Conservation (phyloP, 345 rosid species). For the Pugionium cornutum region DNA sequence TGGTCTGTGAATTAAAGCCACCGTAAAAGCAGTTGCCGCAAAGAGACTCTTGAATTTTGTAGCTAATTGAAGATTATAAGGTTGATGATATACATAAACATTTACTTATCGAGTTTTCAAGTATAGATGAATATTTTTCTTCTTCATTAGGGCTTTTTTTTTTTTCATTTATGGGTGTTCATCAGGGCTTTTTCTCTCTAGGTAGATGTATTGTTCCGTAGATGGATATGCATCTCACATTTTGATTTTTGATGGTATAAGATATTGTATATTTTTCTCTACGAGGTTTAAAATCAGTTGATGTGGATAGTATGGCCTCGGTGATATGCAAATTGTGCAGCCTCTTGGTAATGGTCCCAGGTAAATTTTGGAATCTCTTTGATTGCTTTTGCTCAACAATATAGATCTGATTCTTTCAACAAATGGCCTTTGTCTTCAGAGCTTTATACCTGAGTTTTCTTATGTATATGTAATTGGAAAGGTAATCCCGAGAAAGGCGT, state of each 20-base stretch:
- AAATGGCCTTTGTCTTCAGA: background rate
- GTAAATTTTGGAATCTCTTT: constrained; percentile 40
- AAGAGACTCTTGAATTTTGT: constrained; percentile 4
- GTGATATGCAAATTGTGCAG: constrained; percentile 68
- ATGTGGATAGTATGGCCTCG: constrained; percentile 57
- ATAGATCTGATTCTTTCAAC: background rate
- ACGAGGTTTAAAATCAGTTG: constrained; percentile 53
- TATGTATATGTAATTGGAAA: constrained; percentile 34
- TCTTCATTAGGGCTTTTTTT: background rate
- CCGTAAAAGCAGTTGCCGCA: background rate
- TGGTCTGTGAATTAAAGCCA: constrained; percentile 5
- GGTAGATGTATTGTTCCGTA: constrained; percentile 5
- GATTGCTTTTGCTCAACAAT: constrained; percentile 7
- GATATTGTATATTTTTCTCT: constrained; percentile 21
- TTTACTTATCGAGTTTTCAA: background rate
- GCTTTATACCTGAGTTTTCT: constrained; percentile 13
- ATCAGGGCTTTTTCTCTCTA: background rate
- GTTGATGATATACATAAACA: background rate
- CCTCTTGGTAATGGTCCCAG: constrained; percentile 80
- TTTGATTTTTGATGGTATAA: constrained; percentile 6
- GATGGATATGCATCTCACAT: constrained; percentile 12
- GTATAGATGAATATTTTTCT: background rate
- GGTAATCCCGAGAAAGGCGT: constrained; percentile 61
- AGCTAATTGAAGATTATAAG: background rate
- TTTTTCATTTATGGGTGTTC: background rate